Evolutionary conservation across 2,329 filamentous ascomycete genomes (phyloP).

Genomic region (Fusarium avenaceum): DNA sequence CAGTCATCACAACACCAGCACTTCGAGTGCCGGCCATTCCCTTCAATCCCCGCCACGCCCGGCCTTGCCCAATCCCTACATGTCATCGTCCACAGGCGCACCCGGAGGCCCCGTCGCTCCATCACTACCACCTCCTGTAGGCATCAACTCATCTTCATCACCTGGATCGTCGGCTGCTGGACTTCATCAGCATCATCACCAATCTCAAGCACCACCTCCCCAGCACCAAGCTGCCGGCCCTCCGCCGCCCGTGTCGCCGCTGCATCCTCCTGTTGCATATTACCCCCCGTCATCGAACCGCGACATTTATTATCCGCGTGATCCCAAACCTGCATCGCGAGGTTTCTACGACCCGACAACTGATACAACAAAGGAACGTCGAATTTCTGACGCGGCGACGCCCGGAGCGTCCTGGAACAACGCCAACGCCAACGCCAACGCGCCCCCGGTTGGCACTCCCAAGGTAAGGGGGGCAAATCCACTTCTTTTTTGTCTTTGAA

Average conservation of each 20-base stretch:
- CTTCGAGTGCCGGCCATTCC: conserved; percentile 47
- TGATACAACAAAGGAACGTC: conserved; percentile 63
- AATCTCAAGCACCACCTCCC: conserved; percentile 42
- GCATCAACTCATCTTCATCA: conserved; percentile 44
- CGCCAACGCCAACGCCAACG: conserved; percentile 50
- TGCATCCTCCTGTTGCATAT: conserved; percentile 60
- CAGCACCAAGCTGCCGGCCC: conserved; percentile 44
- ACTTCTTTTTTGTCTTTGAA: conserved; percentile 49
- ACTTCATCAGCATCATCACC: conserved; percentile 49
- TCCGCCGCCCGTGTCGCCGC: conserved; percentile 58
- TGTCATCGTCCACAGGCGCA: conserved; percentile 53
- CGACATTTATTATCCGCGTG: conserved; percentile 54
- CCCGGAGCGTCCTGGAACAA: conserved; percentile 59
- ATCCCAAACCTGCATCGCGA: conserved; percentile 56
- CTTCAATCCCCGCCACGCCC: conserved; percentile 52
- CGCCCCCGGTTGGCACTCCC: conserved; percentile 59
- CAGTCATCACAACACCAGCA: conserved; percentile 48
- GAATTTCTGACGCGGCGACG: conserved; percentile 57
- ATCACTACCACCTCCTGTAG: conserved; percentile 51
- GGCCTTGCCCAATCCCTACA: conserved; percentile 54
- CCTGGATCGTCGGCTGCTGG: conserved; percentile 31
- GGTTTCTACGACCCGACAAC: conserved; percentile 69
- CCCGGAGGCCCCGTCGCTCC: conserved; percentile 51
- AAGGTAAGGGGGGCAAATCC: conserved; percentile 61
- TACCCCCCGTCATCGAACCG: conserved; percentile 52